phyloP scores from a whole-genome alignment of 768 basidiomycete genomes.

The Amanita brunnescens region DNA sequence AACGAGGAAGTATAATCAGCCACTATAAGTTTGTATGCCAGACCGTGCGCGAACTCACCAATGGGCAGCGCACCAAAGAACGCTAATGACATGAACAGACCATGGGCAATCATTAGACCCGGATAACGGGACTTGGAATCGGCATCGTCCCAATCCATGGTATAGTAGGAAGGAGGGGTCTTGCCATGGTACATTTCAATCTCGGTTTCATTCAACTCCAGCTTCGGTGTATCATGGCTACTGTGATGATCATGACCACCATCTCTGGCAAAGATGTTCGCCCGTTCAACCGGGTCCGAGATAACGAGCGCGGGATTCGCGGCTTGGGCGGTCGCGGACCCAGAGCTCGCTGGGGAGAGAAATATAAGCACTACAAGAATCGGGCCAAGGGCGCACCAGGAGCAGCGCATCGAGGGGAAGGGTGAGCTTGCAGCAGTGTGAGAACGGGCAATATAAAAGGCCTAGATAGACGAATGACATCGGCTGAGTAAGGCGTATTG shows the following conservation, averaged over 20 bases:
- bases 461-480: background rate
- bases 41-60: constrained; percentile 41
- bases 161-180: constrained; percentile 77
- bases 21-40: background rate
- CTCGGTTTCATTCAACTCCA: constrained; percentile 73
- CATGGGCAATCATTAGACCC: constrained; percentile 68
- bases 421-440: constrained; percentile 1
- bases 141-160: constrained; percentile 60
- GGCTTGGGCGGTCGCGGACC: constrained; percentile 1
- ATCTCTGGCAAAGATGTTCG: constrained; percentile 2
- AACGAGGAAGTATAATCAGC: background rate
- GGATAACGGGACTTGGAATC: constrained; percentile 44
- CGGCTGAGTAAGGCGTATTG: background rate
- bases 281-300: background rate
- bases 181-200: constrained; percentile 54
- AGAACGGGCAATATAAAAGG: background rate
- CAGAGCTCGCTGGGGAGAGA: background rate
- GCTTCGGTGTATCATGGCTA: constrained; percentile 38
- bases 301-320: constrained; percentile 9
- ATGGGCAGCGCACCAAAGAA: constrained; percentile 80
- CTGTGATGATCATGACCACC: constrained; percentile 40
- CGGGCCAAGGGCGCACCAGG: background rate
- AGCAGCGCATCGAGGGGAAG: background rate
- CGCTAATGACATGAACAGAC: constrained; percentile 63
- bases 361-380: background rate